phyloP scores from a whole-genome alignment of 2,329 filamentous ascomycete genomes.

The Pseudocercospora ulei region DNA sequence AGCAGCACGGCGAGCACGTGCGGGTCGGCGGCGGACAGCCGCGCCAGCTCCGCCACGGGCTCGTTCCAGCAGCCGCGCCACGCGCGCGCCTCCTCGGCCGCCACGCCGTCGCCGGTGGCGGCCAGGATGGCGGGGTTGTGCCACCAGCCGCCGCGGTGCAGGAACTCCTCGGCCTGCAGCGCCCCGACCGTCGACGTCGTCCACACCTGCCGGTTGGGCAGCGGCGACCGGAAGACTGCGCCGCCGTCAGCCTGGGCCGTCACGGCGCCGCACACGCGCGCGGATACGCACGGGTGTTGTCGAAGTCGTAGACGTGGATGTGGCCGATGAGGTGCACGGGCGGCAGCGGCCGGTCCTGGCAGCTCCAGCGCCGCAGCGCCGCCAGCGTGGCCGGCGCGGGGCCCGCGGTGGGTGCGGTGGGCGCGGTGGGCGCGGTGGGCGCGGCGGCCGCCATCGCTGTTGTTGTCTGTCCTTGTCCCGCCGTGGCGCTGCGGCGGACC shows the following conservation, averaged over 20 bases:
- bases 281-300: conserved; percentile 69
- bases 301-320: conserved; percentile 94
- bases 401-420: too few relatives aligned
- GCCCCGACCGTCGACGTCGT: conserved; percentile 64
- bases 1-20: conserved; percentile 77
- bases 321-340: conserved; percentile 60
- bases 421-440: conserved; percentile 7
- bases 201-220: conserved; percentile 86
- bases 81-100: conserved; percentile 68
- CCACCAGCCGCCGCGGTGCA: conserved; percentile 75
- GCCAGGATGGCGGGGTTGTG: conserved; percentile 80
- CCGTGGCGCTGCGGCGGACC: too few relatives aligned
- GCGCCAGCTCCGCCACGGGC: conserved; percentile 66
- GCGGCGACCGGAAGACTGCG: conserved; percentile 76
- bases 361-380: conserved; percentile 73
- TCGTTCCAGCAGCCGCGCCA: conserved; percentile 99
- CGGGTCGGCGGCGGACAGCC: conserved; percentile 70
- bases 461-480: too few relatives aligned
- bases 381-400: too few relatives aligned
- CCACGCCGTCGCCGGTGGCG: conserved; percentile 72
- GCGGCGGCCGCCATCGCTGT: conserved; percentile 13
- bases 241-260: conserved; percentile 15
- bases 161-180: conserved; percentile 63
- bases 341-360: conserved; percentile 62
- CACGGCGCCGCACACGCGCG: not conserved